phyloP scores from a whole-genome alignment of 2,329 filamentous ascomycete genomes.

The Phaeophleospora eucalypticola region DNA sequence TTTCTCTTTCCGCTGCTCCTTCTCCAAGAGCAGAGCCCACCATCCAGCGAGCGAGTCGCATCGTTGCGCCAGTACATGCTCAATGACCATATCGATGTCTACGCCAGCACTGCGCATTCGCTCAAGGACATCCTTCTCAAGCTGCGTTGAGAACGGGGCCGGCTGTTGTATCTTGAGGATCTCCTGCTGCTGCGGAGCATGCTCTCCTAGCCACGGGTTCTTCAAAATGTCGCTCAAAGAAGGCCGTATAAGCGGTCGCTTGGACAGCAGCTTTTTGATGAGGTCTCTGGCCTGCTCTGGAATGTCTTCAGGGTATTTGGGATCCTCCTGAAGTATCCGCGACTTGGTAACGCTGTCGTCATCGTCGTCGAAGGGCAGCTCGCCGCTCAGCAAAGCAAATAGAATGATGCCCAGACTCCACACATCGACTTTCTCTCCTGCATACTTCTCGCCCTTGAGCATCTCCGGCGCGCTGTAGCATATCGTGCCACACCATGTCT shows the following conservation, averaged over 20 bases:
- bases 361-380: constrained; percentile 94
- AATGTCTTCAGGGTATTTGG: constrained; percentile 76
- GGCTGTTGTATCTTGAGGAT: constrained; percentile 80
- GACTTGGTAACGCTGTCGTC: constrained; percentile 84
- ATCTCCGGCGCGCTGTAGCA: constrained; percentile 98
- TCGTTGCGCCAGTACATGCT: constrained; percentile 83
- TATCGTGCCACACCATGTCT: constrained; percentile 96
- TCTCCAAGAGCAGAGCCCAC: constrained; percentile 93
- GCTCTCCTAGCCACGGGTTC: constrained; percentile 81
- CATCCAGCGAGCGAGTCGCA: constrained; percentile 90
- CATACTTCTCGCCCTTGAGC: constrained; percentile 97
- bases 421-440: constrained; percentile 94
- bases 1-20: constrained; percentile 82
- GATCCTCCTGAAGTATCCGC: constrained; percentile 80
- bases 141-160: constrained; percentile 73
- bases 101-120: constrained; percentile 92
- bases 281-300: constrained; percentile 73
- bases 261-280: constrained; percentile 77
- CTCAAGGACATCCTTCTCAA: constrained; percentile 88
- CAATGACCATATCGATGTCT: constrained; percentile 89
- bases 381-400: constrained; percentile 75
- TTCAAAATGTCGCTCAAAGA: constrained; percentile 78
- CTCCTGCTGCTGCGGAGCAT: constrained; percentile 81
- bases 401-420: constrained; percentile 87
- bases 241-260: constrained; percentile 79